Conservation (phyloP, 192 early-diverging fungal species). For the Entomortierella parvispora region DNA sequence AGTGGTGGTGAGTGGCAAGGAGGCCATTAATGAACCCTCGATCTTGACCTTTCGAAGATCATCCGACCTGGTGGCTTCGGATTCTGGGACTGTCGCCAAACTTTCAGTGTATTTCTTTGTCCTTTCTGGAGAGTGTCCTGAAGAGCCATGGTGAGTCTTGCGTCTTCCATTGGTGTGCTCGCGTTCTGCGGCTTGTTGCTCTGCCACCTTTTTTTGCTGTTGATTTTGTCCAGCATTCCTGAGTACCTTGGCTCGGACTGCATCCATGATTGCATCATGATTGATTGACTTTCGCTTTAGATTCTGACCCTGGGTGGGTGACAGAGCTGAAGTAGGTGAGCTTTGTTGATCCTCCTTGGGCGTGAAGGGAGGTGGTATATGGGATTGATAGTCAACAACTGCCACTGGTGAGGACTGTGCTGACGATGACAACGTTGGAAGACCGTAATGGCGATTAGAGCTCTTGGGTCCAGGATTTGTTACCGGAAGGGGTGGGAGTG, state of each 20-base stretch:
- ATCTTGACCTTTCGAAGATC: too few relatives aligned
- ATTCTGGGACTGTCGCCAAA: neutral
- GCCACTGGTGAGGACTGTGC: constrained; percentile 40
- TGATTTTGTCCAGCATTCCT: constrained; percentile 46
- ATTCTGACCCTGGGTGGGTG: constrained; percentile 25
- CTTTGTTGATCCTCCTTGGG: constrained; percentile 39
- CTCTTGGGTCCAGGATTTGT: constrained; percentile 17
- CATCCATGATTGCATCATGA: constrained; percentile 59
- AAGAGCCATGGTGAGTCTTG: constrained; percentile 17
- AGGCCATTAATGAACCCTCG: too few relatives aligned
- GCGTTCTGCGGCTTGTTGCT: constrained; percentile 1
- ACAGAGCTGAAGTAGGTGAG: constrained; percentile 45
- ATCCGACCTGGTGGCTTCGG: neutral
- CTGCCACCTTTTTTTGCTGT: constrained; percentile 23
- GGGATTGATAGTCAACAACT: constrained; percentile 35
- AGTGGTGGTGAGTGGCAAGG: too few relatives aligned
- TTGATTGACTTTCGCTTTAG: constrained; percentile 51
- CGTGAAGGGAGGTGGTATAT: constrained; percentile 44
- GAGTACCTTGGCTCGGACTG: constrained; percentile 52
- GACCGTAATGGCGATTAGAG: constrained; percentile 24
- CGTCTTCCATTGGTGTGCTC: constrained; percentile 7
- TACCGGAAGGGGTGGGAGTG: constrained; percentile 24
- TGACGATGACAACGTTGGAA: constrained; percentile 19
- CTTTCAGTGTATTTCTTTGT: neutral
- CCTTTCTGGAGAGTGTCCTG: constrained; percentile 10